A percentile compares a stretch with the other conserved stretches of the same genome.
These are phyloP conservation scores for Vigna reflexopilosa DNA, from an alignment of 306 rosid genomes.

Conservation along the genomic window DNA sequence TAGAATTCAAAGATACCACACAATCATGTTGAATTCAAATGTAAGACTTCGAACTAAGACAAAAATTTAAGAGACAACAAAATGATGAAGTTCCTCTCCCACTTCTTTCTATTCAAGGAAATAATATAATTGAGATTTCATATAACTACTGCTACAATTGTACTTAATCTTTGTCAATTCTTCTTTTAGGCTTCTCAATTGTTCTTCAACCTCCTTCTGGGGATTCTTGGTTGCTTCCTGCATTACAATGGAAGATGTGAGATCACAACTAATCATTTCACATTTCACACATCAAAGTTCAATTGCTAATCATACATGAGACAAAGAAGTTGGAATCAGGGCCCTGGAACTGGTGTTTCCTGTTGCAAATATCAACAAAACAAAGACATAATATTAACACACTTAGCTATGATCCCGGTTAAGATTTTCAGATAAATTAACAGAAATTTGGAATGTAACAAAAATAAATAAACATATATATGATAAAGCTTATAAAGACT, in stretches of 20 bases:
- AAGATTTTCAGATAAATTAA: neutral
- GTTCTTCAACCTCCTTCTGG: conserved; percentile 55
- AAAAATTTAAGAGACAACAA: neutral
- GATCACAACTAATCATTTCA: conserved; percentile 5
- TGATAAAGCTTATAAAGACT: neutral
- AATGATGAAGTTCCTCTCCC: neutral
- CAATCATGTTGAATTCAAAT: conserved; percentile 3
- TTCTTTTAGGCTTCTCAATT: conserved; percentile 65
- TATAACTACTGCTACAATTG: neutral
- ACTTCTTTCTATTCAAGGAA: neutral
- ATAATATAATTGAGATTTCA: neutral
- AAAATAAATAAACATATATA: neutral
- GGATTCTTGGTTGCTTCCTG: conserved; percentile 58
- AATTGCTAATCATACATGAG: conserved; percentile 55
- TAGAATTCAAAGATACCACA: neutral
- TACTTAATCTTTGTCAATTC: conserved; percentile 61
- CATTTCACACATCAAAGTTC: neutral
- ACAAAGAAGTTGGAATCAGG: conserved; percentile 57
- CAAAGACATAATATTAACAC: neutral
- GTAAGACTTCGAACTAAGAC: neutral
- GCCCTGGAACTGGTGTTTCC: conserved; percentile 43
- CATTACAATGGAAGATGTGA: conserved; percentile 36
- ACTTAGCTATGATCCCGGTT: neutral
- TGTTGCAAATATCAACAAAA: conserved; percentile 9
- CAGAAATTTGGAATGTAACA: neutral